Base-by-base conservation (phyloP, 2,329 filamentous ascomycete genomes). In the Metarhizium album region DNA sequence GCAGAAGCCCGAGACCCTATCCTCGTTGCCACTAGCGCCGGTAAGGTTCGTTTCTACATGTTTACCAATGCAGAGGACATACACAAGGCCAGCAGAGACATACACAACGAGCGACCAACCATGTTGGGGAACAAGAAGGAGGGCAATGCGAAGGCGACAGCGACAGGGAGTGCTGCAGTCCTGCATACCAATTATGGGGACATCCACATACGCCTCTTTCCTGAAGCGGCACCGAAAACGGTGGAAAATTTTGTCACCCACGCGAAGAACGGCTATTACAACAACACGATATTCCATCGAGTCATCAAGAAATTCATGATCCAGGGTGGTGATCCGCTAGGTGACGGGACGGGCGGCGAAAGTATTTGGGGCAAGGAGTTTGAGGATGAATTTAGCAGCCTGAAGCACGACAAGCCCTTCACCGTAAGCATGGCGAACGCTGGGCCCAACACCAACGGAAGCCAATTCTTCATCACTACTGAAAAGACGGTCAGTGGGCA, bases 281-380 rank as follows among this genome's bases (percentile, higher is more conserved):
- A 98, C 72, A 88, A 88, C 68, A 90, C 91, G 33, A 91, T 96
- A 59, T 98, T 98, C 75, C 93, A 98, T 68, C 85, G 93, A 33
- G 86, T 98, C 6, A 98, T 98, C 59, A 83, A 87, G 54, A 96
- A 96, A 63, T 98, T 98, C 71, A 98, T 98, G 94, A 95, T 98
- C 42, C 93, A 98, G 67, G 90, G 91, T 47, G 93, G 93, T 43
- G 94, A 98, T 63, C 93, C 94, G 0, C 86, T 90, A 0, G 91
- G 91, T 2, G 95, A 90, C 1, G 93, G 94, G 1, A 81, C 88
- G 45, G 93, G 93, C 18, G 94, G 94, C 1, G 75, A 84, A 54
- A 94, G 87, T 62, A 83, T 95, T 57, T 98, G 93, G 93, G 88
- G 87, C 48, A 90, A 91, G 67, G 87, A 90, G 54, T 98, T 98